phyloP scores from a whole-genome alignment of 371 early-diverging fungal genomes.

The Dichotomocladium elegans region DNA sequence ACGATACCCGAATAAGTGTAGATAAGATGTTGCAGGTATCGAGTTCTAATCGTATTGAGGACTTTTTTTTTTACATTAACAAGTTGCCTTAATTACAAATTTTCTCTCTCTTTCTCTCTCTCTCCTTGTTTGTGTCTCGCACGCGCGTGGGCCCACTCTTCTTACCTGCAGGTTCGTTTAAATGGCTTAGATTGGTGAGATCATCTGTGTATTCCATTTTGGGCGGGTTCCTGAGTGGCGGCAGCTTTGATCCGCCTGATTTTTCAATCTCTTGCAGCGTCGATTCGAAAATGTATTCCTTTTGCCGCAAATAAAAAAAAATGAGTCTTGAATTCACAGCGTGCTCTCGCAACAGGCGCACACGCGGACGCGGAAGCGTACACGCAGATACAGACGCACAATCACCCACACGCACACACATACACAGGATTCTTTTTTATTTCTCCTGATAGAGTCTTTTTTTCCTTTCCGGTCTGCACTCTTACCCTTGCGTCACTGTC shows the following conservation, averaged over 20 bases:
- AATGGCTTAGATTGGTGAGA: conserved; percentile 85
- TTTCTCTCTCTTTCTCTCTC: neutral
- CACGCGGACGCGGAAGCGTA: neutral
- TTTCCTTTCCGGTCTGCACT: neutral
- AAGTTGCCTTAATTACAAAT: neutral
- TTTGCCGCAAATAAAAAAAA: too few species aligned
- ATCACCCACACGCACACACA: neutral
- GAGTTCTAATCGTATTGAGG: conserved; percentile 81
- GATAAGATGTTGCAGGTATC: conserved; percentile 87
- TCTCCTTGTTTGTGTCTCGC: neutral
- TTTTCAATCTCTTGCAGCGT: conserved; percentile 67
- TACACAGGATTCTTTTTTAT: neutral
- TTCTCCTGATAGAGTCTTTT: too few species aligned
- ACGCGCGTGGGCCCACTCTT: neutral
- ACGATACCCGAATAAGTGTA: conserved; percentile 99
- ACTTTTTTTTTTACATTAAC: conserved; percentile 37
- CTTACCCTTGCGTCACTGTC: conserved; percentile 51
- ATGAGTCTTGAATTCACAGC: neutral
- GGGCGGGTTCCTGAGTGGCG: conserved; percentile 90
- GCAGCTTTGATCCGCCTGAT: conserved; percentile 63
- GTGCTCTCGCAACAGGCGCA: neutral
- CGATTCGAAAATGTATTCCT: conserved; percentile 75
- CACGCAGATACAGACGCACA: neutral
- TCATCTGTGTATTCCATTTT: conserved; percentile 89
- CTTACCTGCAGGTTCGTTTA: conserved; percentile 88